Evolutionary conservation across 305 asterid genomes (phyloP), one percentile per base, ranked within the genome.

Genomic region (Stenogyne calaminthoides): DNA sequence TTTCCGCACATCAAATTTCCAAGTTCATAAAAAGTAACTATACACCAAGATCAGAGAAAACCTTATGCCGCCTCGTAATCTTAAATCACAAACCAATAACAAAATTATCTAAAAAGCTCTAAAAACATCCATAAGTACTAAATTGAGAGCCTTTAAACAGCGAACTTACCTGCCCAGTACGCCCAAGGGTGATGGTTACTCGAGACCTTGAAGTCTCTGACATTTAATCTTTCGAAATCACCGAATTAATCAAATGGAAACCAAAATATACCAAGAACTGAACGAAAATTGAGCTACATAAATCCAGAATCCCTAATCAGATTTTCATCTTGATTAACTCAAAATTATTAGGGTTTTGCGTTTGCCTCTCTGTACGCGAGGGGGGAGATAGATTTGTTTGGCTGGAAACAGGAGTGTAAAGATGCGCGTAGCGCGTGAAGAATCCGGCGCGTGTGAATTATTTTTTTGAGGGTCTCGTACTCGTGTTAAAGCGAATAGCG

Each of bases 121-220:
- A 22, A 34, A 61, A 3, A 22, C 64, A 63, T 54, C 0, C 34
- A 4, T 6, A 10, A 6, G 22, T 16, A 20, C 63, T 10, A 52
- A 62, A 61, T 4, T 15, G 58, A 12, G 12, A 44, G 36, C 19
- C 52, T 2, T 15, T 1, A 15, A 47, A 59, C 29, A 22, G 27
- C 34, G 37, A 64, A 39, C 19, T 16, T 71, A 91, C 98, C 96
- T 91, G 96, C 77, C 96, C 93, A 55, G 81, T 69, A 70, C 87
- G 85, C 11, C 98, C 96, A 32, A 93, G 93, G 71, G 96, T 89
- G 66, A 93, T 89, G 71, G 97, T 93, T 20, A 91, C 88, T 46
- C 89, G 88, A 72, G 98, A 87, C 88, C 91, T 81, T 25, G 96
- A 87, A 80, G 80, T 12, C 78, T 87, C 93, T 56, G 89, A 85